phyloP scores from a whole-genome alignment of 2,329 filamentous ascomycete species.

The Colletotrichum tropicicola region DNA sequence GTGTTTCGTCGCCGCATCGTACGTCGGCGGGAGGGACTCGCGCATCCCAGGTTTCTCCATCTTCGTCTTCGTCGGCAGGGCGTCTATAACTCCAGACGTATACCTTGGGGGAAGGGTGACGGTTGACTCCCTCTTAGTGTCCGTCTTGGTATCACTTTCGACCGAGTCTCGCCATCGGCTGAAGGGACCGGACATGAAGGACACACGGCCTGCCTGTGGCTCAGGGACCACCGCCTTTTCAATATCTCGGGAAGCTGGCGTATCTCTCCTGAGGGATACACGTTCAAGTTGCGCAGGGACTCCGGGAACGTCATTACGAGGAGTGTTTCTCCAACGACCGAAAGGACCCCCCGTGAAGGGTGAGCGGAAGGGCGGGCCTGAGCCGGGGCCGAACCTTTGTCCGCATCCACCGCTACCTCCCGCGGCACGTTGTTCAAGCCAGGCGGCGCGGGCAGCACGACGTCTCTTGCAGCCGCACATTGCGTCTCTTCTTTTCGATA shows the following conservation, averaged over 20 bases:
- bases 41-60: background rate
- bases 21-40: slow-evolving; percentile 8
- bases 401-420: slow-evolving; percentile 1
- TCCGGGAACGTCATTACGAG: background rate
- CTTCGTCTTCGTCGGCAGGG: too few relatives aligned
- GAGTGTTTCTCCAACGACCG: background rate
- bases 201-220: background rate
- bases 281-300: background rate
- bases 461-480: slow-evolving; percentile 20
- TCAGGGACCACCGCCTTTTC: background rate
- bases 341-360: slow-evolving; percentile 10
- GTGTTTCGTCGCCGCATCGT: slow-evolving; percentile 4
- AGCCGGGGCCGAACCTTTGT: background rate
- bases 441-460: slow-evolving; percentile 22
- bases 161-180: background rate
- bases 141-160: background rate
- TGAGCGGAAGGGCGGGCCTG: background rate
- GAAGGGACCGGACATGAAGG: slow-evolving; percentile 12
- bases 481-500: background rate
- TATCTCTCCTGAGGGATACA: background rate
- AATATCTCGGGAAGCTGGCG: background rate
- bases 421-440: slow-evolving; percentile 18
- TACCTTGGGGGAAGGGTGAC: slow-evolving; percentile 8
- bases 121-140: slow-evolving; percentile 2
- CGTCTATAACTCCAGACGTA: background rate